These are phyloP conservation scores for Alternaria atra DNA, from an alignment of 2,329 filamentous ascomycete species.

Conservation along the genomic window DNA sequence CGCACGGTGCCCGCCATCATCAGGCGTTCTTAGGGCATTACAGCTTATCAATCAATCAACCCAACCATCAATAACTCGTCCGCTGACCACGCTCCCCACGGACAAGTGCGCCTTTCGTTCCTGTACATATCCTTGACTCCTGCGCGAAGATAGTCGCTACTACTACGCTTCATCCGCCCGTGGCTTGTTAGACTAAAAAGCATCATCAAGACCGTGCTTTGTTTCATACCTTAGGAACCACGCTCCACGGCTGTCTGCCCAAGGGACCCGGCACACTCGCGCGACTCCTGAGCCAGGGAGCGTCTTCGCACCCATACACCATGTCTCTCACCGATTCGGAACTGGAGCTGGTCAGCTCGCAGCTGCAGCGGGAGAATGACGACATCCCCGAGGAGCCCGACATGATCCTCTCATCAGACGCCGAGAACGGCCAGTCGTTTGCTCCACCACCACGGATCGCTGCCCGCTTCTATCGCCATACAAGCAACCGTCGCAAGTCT, in stretches of 20 bases:
- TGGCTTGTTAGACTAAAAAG: constrained; percentile 29
- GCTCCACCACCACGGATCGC: constrained; percentile 79
- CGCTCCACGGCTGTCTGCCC: constrained; percentile 9
- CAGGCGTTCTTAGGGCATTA: background rate
- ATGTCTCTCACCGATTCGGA: constrained; percentile 48
- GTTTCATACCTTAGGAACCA: constrained; percentile 37
- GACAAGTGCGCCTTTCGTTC: constrained; percentile 29
- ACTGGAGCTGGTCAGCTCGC: constrained; percentile 40
- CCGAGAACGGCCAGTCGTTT: constrained; percentile 55
- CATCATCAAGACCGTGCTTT: constrained; percentile 40
- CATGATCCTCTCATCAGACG: constrained; percentile 52
- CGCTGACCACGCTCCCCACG: constrained; percentile 10
- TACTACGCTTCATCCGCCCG: constrained; percentile 26
- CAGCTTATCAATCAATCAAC: constrained; percentile 19
- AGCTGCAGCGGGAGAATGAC: constrained; percentile 45
- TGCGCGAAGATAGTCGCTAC: constrained; percentile 20
- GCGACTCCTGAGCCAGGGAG: constrained; percentile 21
- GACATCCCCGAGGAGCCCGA: constrained; percentile 55
- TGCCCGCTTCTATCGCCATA: constrained; percentile 76
- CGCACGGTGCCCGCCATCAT: constrained; percentile 15
- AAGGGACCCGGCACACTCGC: constrained; percentile 31
- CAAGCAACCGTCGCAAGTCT: constrained; percentile 73
- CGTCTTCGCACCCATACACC: constrained; percentile 16
- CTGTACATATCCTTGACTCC: constrained; percentile 29
- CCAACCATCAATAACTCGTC: constrained; percentile 12